Conservation (phyloP, 192 early-diverging fungal genomes). For the Chytriomyces sp. region DNA sequence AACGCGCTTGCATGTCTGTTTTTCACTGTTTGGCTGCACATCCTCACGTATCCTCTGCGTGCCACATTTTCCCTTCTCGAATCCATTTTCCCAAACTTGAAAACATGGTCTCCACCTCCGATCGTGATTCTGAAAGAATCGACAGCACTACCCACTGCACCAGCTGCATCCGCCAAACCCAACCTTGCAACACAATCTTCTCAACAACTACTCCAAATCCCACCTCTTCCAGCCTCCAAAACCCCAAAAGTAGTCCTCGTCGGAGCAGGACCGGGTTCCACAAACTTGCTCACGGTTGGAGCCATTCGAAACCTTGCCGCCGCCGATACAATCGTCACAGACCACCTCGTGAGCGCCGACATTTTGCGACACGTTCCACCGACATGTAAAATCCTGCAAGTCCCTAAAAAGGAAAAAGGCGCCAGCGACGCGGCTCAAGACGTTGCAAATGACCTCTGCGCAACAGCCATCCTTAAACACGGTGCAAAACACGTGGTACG, state of each 20-base stretch:
- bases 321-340: constrained; percentile 87
- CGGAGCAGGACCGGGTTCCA: constrained; percentile 87
- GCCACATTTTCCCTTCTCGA: constrained; percentile 10
- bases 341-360: constrained; percentile 50
- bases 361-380: constrained; percentile 67
- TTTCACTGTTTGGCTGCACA: background rate
- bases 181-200: constrained; percentile 23
- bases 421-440: constrained; percentile 76
- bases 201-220: constrained; percentile 5
- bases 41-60: constrained; percentile 23
- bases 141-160: constrained; percentile 14
- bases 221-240: constrained; percentile 17
- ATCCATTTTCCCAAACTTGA: constrained; percentile 6
- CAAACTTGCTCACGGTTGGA: constrained; percentile 73
- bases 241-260: constrained; percentile 56
- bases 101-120: background rate
- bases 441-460: constrained; percentile 73
- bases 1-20: background rate
- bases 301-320: constrained; percentile 50
- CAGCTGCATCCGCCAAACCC: constrained; percentile 20
- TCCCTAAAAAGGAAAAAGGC: constrained; percentile 73
- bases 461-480: constrained; percentile 61
- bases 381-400: constrained; percentile 60
- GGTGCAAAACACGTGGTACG: constrained; percentile 76
- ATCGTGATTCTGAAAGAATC: background rate